Conservation (phyloP, 139 green algal species). For the Chlamydomonas sp. region DNA sequence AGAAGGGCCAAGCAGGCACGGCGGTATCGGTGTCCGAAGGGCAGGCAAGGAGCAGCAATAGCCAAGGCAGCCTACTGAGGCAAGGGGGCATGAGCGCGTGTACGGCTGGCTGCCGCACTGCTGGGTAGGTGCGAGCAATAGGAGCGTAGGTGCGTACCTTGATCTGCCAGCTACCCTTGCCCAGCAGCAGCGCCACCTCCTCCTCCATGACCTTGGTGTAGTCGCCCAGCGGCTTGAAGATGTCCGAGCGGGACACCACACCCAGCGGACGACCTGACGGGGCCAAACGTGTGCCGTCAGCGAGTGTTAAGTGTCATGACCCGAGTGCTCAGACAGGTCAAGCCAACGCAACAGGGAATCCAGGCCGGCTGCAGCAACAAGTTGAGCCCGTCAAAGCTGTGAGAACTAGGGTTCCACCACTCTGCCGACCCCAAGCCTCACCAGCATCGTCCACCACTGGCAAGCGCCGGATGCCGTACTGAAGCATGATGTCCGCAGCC, state of each 20-base stretch:
- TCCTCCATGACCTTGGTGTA: constrained; percentile 60
- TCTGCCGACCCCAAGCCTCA: neutral
- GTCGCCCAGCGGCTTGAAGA: constrained; percentile 69
- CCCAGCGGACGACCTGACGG: constrained; percentile 5
- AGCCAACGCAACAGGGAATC: no score
- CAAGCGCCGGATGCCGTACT: constrained; percentile 73
- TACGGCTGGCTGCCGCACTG: no score
- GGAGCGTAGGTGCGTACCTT: neutral
- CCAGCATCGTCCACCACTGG: constrained; percentile 71
- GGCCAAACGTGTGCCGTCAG: neutral
- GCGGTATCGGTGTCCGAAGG: no score
- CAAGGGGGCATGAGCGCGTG: no score
- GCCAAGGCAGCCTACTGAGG: no score
- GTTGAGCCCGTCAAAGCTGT: no score
- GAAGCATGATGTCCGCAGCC: constrained; percentile 74
- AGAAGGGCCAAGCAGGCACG: no score
- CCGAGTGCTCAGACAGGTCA: no score
- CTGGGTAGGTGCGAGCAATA: no score
- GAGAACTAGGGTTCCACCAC: neutral
- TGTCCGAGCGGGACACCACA: constrained; percentile 67
- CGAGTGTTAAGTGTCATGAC: neutral
- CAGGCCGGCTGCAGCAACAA: no score
- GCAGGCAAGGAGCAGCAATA: no score
- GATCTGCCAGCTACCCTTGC: constrained; percentile 43
- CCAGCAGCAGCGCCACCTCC: constrained; percentile 53